Base-by-base conservation (phyloP, 805 yeast species). In the Blastobotrys parvus region DNA sequence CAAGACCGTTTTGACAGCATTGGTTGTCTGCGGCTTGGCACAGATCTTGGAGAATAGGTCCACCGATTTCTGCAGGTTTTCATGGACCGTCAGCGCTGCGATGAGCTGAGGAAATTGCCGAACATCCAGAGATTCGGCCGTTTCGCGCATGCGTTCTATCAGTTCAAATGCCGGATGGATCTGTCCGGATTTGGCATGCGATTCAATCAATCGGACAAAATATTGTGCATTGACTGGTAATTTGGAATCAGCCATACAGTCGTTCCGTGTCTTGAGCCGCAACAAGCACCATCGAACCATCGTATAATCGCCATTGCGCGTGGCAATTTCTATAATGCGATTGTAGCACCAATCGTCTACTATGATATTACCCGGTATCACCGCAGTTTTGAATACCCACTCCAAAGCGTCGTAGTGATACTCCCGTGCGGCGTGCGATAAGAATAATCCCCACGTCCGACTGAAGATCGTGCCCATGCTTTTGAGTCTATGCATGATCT, bases 381-480 rank as follows among this genome's bases (percentile, higher is more conserved):
- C 50, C 3, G 59, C 63, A 10, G 45, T 37, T 13, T 48, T 44
- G 44, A 49, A 48, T 15, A 55, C 49, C 57, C 60, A 61, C 15
- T 49, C 45, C n/a, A 59, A 45, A 1, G 54, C 53, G 2, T 38
- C 45, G 39, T 56, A 55, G 45, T 56, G 50, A 15, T 32, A 27
- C 5, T 38, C 39, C 21, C 51, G 50, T 18, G 58, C 46, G 1
- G 52, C 53, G 2, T 48, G 45, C 8, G 56, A 46, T 10, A 56
- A 38, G 17, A 60, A 52, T 27, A 58, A 30, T 4, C 63, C 65
- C 63, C 64, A 60, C 1, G 60, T 54, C 8, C 65, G 51, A 0
- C 60, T 46, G 40, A 48, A 57, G 2, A 60, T 51, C 6, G 43
- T 30, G 2, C 51, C 41, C 39, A 46, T 37, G 10, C 39, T 21